Evolutionary conservation across 2,329 filamentous ascomycete genomes (phyloP).

Genomic region (Claviceps fusiformis): DNA sequence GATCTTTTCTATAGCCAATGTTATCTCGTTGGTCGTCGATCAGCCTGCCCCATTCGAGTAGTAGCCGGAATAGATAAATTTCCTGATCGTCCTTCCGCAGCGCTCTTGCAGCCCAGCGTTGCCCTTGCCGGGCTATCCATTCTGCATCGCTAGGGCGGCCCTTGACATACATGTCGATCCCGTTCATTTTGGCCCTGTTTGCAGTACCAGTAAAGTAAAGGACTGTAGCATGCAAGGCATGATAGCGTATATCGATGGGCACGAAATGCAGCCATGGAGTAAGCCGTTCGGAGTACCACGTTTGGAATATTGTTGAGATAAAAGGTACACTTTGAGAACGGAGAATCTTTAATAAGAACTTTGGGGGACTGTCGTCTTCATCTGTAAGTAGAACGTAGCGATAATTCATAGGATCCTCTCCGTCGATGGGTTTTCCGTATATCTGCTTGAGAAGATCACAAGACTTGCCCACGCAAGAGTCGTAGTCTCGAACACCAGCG

Average conservation of each 20-base stretch:
- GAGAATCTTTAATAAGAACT: slow-evolving; percentile 45
- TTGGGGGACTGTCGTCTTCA: slow-evolving; percentile 52
- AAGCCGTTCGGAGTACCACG: slow-evolving; percentile 67
- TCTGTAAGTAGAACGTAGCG: slow-evolving; percentile 63
- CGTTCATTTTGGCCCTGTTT: slow-evolving; percentile 26
- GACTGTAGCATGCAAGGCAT: slow-evolving; percentile 59
- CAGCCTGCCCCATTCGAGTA: slow-evolving; percentile 65
- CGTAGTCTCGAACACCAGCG: slow-evolving; percentile 44
- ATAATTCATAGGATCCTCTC: slow-evolving; percentile 42
- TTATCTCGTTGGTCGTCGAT: slow-evolving; percentile 46
- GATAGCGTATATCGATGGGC: slow-evolving; percentile 59
- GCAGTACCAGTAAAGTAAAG: slow-evolving; percentile 58
- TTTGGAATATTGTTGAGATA: slow-evolving; percentile 56
- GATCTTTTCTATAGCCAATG: slow-evolving; percentile 22
- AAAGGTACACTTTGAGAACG: slow-evolving; percentile 56
- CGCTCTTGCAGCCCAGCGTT: slow-evolving; percentile 49
- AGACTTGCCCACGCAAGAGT: slow-evolving; percentile 37
- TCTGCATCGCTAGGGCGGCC: slow-evolving; percentile 37
- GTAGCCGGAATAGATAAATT: slow-evolving; percentile 62
- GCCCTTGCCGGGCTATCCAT: slow-evolving; percentile 53
- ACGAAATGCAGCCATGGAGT: slow-evolving; percentile 71
- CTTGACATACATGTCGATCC: slow-evolving; percentile 32
- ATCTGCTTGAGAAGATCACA: slow-evolving; percentile 17
- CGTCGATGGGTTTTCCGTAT: slow-evolving; percentile 25
- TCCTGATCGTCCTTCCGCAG: slow-evolving; percentile 63